Percentiles rank a stretch among this genome's conserved stretches.
phyloP scores from a whole-genome alignment of 345 rosid species.

The Populus simonii region DNA sequence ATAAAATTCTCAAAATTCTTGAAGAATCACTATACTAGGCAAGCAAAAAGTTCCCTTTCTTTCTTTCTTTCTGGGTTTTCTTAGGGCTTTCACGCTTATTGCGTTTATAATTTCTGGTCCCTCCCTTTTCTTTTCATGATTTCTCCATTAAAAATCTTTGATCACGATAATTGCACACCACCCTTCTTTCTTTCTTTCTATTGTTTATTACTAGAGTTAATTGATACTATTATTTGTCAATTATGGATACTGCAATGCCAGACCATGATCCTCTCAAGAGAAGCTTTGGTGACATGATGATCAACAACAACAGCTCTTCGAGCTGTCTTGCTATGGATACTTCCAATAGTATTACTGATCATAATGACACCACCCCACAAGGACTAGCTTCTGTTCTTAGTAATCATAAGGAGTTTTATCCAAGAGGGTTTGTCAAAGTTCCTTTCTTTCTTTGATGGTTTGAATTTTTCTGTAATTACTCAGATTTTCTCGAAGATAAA shows the following conservation, averaged over 20 bases:
- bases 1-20: not conserved
- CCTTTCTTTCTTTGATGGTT: not conserved
- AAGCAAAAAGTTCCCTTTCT: not conserved
- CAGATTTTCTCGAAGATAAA: slow-evolving; percentile 1
- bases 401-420: slow-evolving; percentile 19
- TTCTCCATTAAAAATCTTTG: not conserved
- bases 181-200: not conserved
- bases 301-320: slow-evolving; percentile 2
- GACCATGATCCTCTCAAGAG: slow-evolving; percentile 41
- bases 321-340: slow-evolving; percentile 20
- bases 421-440: slow-evolving; percentile 40
- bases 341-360: not conserved
- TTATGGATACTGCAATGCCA: slow-evolving; percentile 24
- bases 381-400: not conserved
- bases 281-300: slow-evolving; percentile 35
- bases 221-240: not conserved
- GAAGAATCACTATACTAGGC: not conserved
- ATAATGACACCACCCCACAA: not conserved
- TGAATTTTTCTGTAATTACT: slow-evolving; percentile 5
- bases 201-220: not conserved
- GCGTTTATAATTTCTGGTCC: not conserved
- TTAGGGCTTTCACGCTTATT: slow-evolving; percentile 16
- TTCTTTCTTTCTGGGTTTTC: not conserved
- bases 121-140: not conserved
- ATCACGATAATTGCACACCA: not conserved